Evolutionary conservation across 2,329 filamentous ascomycete genomes (phyloP).

Genomic region (Neonectria neomacrospora): DNA sequence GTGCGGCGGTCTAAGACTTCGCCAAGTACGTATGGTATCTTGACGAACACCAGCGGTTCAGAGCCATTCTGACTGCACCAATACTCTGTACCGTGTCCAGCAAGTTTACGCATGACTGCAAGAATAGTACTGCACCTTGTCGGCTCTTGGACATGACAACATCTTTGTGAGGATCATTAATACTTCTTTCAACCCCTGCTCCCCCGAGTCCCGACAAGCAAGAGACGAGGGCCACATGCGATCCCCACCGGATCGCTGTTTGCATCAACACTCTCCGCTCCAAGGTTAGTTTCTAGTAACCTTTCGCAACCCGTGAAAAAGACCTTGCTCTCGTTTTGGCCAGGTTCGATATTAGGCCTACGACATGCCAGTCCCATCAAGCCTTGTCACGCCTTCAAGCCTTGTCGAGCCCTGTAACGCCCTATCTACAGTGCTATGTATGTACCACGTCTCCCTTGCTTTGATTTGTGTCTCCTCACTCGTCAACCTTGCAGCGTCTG

Average conservation of each 20-base stretch:
- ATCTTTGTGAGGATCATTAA: not conserved
- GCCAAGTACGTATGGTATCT: not conserved
- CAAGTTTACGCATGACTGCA: not conserved
- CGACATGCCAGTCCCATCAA: not conserved
- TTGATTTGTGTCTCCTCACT: conserved; percentile 13
- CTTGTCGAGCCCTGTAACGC: conserved; percentile 7
- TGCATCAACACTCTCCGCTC: not conserved
- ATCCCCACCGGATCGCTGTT: not conserved
- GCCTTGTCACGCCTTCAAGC: conserved; percentile 27
- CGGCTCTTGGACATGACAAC: not conserved
- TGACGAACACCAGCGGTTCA: not conserved
- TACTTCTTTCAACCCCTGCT: not conserved
- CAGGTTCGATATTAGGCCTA: not conserved
- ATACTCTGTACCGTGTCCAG: not conserved
- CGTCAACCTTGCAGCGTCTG: conserved; percentile 15
- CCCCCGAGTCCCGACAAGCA: not conserved
- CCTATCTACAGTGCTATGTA: not conserved
- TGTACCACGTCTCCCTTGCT: conserved; percentile 23
- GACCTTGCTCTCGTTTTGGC: not conserved
- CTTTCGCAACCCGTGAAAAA: not conserved
- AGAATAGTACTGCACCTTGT: not conserved
- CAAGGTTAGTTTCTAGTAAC: not conserved
- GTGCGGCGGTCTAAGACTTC: conserved; percentile 8
- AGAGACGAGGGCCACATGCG: not conserved
- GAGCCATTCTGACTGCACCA: no score